Evolutionary conservation across 352 stramenopile species (phyloP).

Genomic region (Phytopythium oedochilum): DNA sequence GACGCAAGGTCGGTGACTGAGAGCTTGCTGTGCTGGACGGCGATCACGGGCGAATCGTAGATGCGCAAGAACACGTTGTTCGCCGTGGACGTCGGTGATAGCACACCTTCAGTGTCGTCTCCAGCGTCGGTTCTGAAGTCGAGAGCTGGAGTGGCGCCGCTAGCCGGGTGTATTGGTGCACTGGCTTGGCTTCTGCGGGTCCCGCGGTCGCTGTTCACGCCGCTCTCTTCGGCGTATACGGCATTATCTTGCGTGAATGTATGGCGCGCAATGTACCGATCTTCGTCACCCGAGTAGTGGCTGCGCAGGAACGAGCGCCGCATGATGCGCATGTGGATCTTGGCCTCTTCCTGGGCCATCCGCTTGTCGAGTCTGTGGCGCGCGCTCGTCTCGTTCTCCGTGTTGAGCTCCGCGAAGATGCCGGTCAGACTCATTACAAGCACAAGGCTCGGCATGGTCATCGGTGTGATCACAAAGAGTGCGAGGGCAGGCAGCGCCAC

Average conservation of each 20-base stretch:
- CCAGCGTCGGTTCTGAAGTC: background rate
- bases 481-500: conserved; percentile 54
- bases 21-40: conserved; percentile 24
- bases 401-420: conserved; percentile 83
- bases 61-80: conserved; percentile 60
- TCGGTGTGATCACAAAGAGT: conserved; percentile 74
- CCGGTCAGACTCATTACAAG: conserved; percentile 83
- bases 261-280: conserved; percentile 1
- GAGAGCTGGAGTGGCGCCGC: background rate
- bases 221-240: background rate
- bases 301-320: conserved; percentile 65
- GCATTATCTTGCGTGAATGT: background rate
- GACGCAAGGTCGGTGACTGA: background rate
- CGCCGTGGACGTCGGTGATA: conserved; percentile 21
- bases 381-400: conserved; percentile 1
- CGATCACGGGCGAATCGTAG: conserved; percentile 57
- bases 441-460: conserved; percentile 87
- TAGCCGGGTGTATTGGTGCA: background rate
- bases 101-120: background rate
- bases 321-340: conserved; percentile 67
- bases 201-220: background rate
- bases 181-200: background rate
- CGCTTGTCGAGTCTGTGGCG: conserved; percentile 7
- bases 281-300: conserved; percentile 43
- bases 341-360: conserved; percentile 42